phyloP scores from a whole-genome alignment of 352 stramenopile genomes.

The Pythium angustatum region DNA sequence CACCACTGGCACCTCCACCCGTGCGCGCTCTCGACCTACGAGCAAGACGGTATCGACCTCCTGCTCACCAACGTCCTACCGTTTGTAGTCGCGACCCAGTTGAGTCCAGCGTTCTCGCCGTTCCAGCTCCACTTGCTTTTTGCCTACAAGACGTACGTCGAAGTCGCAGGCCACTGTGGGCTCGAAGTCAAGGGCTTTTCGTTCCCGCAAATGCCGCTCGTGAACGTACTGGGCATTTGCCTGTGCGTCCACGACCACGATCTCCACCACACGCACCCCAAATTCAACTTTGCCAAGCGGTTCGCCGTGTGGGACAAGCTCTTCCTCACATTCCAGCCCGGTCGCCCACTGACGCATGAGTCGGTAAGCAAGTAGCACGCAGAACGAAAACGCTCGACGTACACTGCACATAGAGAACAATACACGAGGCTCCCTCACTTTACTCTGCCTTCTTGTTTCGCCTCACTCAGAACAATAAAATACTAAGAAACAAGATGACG shows the following conservation, averaged over 20 bases:
- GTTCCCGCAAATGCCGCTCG: slow-evolving; percentile 81
- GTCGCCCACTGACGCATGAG: neutral
- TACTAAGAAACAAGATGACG: slow-evolving; percentile 7
- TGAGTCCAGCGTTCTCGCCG: slow-evolving; percentile 49
- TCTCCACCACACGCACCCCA: slow-evolving; percentile 79
- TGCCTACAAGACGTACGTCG: slow-evolving; percentile 90
- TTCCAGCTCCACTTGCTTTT: slow-evolving; percentile 78
- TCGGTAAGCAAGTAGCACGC: neutral
- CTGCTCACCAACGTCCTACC: slow-evolving; percentile 78
- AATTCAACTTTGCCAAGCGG: slow-evolving; percentile 88
- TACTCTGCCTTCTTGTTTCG: neutral
- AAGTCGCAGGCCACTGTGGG: slow-evolving; percentile 81
- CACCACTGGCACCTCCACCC: slow-evolving; percentile 82
- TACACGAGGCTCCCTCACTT: too few species aligned
- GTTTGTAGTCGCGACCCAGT: slow-evolving; percentile 47
- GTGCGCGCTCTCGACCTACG: slow-evolving; percentile 80
- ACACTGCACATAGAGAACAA: neutral
- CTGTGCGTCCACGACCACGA: slow-evolving; percentile 77
- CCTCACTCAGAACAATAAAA: too few species aligned
- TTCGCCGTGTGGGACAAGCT: slow-evolving; percentile 88
- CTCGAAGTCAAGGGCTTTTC: slow-evolving; percentile 84
- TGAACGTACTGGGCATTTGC: slow-evolving; percentile 55
- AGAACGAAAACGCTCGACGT: neutral
- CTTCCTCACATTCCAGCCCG: slow-evolving; percentile 75
- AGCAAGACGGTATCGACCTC: slow-evolving; percentile 76